Percentiles rank a stretch among this genome's conserved stretches.
phyloP scores from a whole-genome alignment of 2,329 filamentous ascomycete species.

The Colletotrichum cuscutae region DNA sequence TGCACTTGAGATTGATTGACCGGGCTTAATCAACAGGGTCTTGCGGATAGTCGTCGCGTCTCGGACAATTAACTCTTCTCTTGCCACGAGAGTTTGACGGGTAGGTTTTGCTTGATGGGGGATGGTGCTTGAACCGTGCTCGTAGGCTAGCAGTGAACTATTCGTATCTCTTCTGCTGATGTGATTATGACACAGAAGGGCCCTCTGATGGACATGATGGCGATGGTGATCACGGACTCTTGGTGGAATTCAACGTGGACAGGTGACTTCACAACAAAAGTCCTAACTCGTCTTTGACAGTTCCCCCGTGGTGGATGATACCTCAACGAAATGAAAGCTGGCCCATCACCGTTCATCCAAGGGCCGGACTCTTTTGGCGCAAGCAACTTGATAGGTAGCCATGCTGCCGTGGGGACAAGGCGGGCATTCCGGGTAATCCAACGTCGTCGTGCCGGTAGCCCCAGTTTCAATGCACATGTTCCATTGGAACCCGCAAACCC shows the following conservation, averaged over 20 bases:
- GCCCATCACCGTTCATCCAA: neutral
- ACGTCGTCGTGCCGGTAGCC: neutral
- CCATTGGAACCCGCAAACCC: neutral
- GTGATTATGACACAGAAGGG: neutral
- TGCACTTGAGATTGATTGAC: neutral
- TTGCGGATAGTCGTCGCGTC: no score
- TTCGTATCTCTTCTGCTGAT: neutral
- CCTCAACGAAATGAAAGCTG: neutral
- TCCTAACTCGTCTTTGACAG: neutral
- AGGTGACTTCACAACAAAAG: neutral
- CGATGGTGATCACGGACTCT: neutral
- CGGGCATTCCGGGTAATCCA: neutral
- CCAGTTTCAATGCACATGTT: neutral
- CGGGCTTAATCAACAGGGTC: neutral
- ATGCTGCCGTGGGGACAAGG: neutral
- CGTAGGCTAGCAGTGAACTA: neutral
- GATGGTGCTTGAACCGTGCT: neutral
- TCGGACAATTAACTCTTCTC: no score
- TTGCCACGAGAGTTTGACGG: no score
- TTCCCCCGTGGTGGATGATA: neutral
- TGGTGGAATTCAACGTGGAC: no score
- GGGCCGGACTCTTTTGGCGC: neutral
- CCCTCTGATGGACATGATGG: neutral
- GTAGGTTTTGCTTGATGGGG: neutral
- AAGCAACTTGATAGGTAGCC: neutral